A percentile compares a stretch with the other conserved stretches of the same genome.
Evolutionary conservation across 1,284 basidiomycete species (phyloP).

Genomic region (Apiotrichum montevideense): DNA sequence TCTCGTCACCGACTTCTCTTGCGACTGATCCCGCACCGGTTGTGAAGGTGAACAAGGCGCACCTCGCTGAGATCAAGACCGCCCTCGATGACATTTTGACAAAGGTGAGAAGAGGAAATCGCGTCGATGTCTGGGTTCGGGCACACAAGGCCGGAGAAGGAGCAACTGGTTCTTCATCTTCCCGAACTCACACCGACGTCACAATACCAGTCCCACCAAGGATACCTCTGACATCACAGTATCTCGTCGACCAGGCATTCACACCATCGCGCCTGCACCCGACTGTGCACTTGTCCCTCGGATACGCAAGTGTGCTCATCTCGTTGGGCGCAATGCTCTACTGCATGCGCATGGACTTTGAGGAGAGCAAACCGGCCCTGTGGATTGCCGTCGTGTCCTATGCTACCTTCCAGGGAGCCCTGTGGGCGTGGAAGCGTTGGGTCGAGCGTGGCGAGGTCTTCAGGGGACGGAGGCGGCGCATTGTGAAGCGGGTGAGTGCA

Average conservation of each 20-base stretch:
- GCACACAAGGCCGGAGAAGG: too few relatives aligned
- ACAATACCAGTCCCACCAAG: too few relatives aligned
- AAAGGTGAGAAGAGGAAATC: conserved; percentile 56
- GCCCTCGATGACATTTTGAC: conserved; percentile 85
- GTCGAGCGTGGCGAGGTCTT: conserved; percentile 43
- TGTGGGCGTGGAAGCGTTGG: conserved; percentile 45
- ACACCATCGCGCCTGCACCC: conserved; percentile 78
- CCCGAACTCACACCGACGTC: too few relatives aligned
- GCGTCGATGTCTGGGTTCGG: too few relatives aligned
- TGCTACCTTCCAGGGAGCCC: conserved; percentile 28
- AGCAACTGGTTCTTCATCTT: too few relatives aligned
- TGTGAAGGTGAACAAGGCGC: conserved; percentile 78
- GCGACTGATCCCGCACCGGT: conserved; percentile 38
- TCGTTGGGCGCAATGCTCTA: conserved; percentile 74
- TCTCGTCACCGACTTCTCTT: conserved; percentile 7
- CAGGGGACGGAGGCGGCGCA: conserved; percentile 40
- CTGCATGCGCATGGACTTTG: conserved; percentile 76
- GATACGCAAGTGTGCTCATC: conserved; percentile 74
- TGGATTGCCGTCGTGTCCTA: conserved; percentile 63
- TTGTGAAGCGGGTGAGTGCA: conserved; percentile 44
- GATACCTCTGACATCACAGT: conserved; percentile 50
- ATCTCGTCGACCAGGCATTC: conserved; percentile 70
- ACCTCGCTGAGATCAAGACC: conserved; percentile 73
- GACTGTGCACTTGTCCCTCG: conserved; percentile 73
- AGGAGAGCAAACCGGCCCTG: conserved; percentile 70